A percentile compares a stretch with the other conserved stretches of the same genome.
phyloP scores from a whole-genome alignment of 1,139 yeast species.

The Pichia sp. region DNA sequence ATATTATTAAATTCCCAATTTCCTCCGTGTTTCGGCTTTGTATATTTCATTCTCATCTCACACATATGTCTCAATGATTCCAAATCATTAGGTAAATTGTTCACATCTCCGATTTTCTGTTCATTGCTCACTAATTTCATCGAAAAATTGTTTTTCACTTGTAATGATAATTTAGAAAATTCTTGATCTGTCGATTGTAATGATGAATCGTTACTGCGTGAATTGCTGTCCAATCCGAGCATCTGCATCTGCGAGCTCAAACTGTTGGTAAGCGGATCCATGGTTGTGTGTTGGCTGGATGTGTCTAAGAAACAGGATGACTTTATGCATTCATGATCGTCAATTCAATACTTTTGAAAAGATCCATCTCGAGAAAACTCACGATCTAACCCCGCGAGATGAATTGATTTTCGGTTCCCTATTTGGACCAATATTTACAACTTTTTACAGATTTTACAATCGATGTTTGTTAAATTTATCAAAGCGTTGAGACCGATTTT shows the following conservation, averaged over 20 bases:
- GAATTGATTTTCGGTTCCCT: too few species aligned
- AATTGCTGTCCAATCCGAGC: background rate
- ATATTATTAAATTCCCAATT: constrained; percentile 14
- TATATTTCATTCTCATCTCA: constrained; percentile 15
- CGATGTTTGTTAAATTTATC: constrained; percentile 1
- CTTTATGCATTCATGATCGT: too few species aligned
- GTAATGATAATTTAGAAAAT: background rate
- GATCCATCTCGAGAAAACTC: too few species aligned
- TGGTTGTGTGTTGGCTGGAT: background rate
- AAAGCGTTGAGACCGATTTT: constrained; percentile 19
- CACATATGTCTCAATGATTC: constrained; percentile 10
- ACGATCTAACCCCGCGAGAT: background rate
- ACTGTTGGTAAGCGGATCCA: constrained; percentile 10
- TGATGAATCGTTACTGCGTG: background rate
- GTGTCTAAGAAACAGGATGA: too few species aligned
- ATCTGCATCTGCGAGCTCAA: constrained; percentile 9
- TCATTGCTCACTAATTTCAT: background rate
- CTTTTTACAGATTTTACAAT: background rate
- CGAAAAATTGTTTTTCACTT: constrained; percentile 5
- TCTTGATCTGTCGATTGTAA: background rate
- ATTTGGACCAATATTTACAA: too few species aligned
- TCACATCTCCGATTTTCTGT: too few species aligned
- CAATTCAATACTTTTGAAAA: too few species aligned
- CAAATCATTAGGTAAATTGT: constrained; percentile 11
- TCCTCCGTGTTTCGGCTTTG: constrained; percentile 17